Conservation (phyloP, 306 rosid genomes). For the Cucumis hystrix region DNA sequence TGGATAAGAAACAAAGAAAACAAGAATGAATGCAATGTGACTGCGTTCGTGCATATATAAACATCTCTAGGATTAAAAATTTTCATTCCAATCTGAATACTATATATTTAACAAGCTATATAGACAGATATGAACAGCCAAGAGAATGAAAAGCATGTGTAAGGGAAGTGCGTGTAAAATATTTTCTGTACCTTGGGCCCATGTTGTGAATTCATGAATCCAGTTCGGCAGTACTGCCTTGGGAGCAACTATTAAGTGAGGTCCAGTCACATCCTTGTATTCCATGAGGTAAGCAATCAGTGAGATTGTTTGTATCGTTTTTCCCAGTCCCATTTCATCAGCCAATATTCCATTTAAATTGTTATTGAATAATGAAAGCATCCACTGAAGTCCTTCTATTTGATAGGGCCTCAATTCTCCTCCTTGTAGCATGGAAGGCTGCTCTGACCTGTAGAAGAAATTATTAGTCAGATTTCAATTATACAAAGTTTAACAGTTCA, state of each 20-base stretch:
- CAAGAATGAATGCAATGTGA: slow-evolving; percentile 9
- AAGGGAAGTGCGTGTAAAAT: background rate
- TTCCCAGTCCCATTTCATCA: slow-evolving; percentile 99
- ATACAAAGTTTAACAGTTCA: background rate
- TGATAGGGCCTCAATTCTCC: slow-evolving; percentile 93
- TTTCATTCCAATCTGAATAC: slow-evolving; percentile 1
- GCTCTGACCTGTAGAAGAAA: slow-evolving; percentile 71
- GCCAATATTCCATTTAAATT: slow-evolving; percentile 95
- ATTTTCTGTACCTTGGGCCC: slow-evolving; percentile 71
- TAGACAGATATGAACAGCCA: background rate
- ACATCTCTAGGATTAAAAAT: background rate
- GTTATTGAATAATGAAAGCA: slow-evolving; percentile 94
- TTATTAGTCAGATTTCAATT: background rate
- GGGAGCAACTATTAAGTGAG: slow-evolving; percentile 96
- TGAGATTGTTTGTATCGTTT: slow-evolving; percentile 94
- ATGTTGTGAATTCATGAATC: slow-evolving; percentile 73
- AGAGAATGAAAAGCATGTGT: background rate
- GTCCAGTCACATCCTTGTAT: slow-evolving; percentile 81
- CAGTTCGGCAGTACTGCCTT: slow-evolving; percentile 98
- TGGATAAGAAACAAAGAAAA: slow-evolving; percentile 19
- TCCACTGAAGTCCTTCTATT: slow-evolving; percentile 97
- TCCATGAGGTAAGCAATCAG: slow-evolving; percentile 78
- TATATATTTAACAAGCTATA: background rate
- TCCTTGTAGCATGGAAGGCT: slow-evolving; percentile 87
- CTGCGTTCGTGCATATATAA: background rate